Percentiles rank a stretch among this genome's conserved stretches.
Conservation (phyloP, 75 land plant genomes). For the Pinus albicaulis region DNA sequence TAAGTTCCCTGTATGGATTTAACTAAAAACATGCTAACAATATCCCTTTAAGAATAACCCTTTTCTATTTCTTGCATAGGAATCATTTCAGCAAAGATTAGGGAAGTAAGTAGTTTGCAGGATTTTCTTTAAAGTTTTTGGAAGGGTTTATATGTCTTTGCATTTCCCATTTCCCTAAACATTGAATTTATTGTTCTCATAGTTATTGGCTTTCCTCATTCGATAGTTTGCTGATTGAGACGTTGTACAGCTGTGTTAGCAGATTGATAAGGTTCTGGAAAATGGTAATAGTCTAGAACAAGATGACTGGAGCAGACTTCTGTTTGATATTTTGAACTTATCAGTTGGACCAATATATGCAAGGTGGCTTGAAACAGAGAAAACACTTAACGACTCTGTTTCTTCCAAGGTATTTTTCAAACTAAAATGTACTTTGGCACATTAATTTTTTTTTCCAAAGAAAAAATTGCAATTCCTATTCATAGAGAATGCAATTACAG, state of each 20-base stretch:
- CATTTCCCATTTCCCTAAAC: not conserved
- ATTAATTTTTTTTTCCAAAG: too few relatives aligned
- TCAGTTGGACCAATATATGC: constrained; percentile 7
- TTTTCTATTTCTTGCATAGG: not conserved
- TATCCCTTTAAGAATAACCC: too few relatives aligned
- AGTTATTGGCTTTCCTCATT: not conserved
- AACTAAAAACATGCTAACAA: too few relatives aligned
- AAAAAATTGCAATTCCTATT: too few relatives aligned
- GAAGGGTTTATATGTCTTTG: not conserved
- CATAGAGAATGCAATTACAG: too few relatives aligned
- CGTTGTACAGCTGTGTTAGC: constrained; percentile 9
- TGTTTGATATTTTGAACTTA: not conserved
- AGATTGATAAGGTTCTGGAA: constrained; percentile 7
- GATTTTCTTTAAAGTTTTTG: not conserved
- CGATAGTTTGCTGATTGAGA: constrained; percentile 8
- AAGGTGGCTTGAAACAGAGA: not conserved
- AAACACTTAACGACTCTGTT: not conserved
- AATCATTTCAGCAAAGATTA: not conserved
- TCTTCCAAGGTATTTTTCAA: constrained; percentile 2
- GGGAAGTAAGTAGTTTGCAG: not conserved
- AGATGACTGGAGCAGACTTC: not conserved
- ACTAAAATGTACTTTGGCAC: not conserved
- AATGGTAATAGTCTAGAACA: not conserved
- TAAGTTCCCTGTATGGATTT: too few relatives aligned
- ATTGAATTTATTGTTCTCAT: not conserved